These are phyloP conservation scores for Talinum fruticosum DNA, from an alignment of 148 eudicot species.

Conservation along the genomic window DNA sequence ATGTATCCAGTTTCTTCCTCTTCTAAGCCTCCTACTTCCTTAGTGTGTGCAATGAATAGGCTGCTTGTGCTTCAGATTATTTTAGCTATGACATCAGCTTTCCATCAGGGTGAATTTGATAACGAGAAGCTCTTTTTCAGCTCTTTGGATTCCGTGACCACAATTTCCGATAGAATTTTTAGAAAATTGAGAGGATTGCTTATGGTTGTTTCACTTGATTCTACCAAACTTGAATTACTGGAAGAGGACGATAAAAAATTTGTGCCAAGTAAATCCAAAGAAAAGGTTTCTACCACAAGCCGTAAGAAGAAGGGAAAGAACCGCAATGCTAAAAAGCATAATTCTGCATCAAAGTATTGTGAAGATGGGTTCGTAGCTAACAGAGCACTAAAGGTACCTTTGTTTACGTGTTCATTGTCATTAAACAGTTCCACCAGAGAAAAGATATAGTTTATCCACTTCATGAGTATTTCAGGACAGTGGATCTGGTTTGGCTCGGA, in stretches of 20 bases:
- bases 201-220: conserved; percentile 89
- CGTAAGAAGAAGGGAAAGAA: conserved; percentile 77
- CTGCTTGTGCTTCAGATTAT: conserved; percentile 74
- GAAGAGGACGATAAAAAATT: conserved; percentile 46
- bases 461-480: conserved; percentile 45
- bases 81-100: conserved; percentile 38
- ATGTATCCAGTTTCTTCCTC: conserved; percentile 28
- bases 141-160: conserved; percentile 58
- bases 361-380: conserved; percentile 33
- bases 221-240: conserved; percentile 76
- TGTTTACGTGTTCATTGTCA: conserved; percentile 10
- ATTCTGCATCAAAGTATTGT: conserved; percentile 37
- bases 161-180: conserved; percentile 58
- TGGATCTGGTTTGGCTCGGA: conserved; percentile 32
- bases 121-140: conserved; percentile 65
- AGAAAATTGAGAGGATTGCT: conserved; percentile 78
- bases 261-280: conserved; percentile 47
- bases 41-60: conserved; percentile 34
- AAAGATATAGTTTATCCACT: conserved; percentile 20
- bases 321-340: conserved; percentile 49
- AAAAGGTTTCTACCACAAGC: conserved; percentile 49
- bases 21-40: conserved; percentile 29
- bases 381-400: conserved; percentile 48
- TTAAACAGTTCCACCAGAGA: neutral
- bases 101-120: conserved; percentile 45